Percentiles rank a stretch among this genome's conserved stretches.
These are phyloP conservation scores for Talaromyces rugulosus DNA, from an alignment of 2,329 filamentous ascomycete species.

Conservation along the genomic window DNA sequence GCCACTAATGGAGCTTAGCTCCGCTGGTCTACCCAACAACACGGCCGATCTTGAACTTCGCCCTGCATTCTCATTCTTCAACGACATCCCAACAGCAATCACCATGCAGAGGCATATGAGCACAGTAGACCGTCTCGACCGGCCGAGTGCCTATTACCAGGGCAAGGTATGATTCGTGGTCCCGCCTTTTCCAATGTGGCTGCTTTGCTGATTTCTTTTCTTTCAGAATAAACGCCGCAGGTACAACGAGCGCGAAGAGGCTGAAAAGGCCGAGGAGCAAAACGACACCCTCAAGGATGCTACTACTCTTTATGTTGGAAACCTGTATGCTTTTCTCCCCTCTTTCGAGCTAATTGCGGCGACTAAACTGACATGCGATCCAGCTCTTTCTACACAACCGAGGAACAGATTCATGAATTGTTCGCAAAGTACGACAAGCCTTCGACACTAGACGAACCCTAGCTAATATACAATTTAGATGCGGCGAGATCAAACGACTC, in stretches of 20 bases:
- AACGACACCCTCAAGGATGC: slow-evolving; percentile 81
- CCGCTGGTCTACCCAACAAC: background rate
- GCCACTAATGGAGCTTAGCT: slow-evolving; percentile 7
- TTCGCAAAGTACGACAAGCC: slow-evolving; percentile 67
- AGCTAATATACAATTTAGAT: slow-evolving; percentile 38
- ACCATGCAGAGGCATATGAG: slow-evolving; percentile 27
- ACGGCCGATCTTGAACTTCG: background rate
- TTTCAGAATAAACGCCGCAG: slow-evolving; percentile 65
- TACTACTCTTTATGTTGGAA: slow-evolving; percentile 95
- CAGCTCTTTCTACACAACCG: slow-evolving; percentile 92
- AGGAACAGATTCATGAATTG: slow-evolving; percentile 97
- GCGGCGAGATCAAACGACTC: slow-evolving; percentile 95
- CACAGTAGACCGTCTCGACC: slow-evolving; percentile 89
- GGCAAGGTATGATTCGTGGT: slow-evolving; percentile 59
- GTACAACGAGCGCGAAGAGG: slow-evolving; percentile 48
- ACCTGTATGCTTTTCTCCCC: slow-evolving; percentile 59
- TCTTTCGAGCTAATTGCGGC: background rate
- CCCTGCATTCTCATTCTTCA: background rate
- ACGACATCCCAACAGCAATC: background rate
- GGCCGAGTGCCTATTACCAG: slow-evolving; percentile 88
- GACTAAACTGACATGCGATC: background rate
- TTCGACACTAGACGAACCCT: background rate
- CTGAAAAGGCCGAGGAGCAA: slow-evolving; percentile 56
- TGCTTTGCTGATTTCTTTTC: slow-evolving; percentile 11
- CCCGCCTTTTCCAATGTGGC: slow-evolving; percentile 1